Evolutionary conservation across 2,329 filamentous ascomycete genomes (phyloP).

Genomic region (Tolypocladium nubicola): DNA sequence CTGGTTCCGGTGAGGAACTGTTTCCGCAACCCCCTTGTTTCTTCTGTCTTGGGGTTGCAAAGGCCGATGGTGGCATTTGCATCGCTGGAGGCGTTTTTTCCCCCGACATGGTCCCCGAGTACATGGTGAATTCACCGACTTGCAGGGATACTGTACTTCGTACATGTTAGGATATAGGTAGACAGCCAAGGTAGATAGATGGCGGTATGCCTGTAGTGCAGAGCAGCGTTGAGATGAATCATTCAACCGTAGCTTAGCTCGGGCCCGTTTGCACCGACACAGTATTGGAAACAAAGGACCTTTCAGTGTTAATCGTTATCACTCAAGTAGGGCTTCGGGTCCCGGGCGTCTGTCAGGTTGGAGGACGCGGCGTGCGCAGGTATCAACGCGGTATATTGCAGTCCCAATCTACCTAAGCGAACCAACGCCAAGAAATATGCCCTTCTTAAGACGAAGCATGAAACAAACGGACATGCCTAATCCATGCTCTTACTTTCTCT

Average conservation of each 20-base stretch:
- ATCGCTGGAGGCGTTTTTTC: not conserved
- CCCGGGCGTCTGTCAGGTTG: not conserved
- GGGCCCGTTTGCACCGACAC: not conserved
- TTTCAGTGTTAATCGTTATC: not conserved
- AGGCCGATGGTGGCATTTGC: not conserved
- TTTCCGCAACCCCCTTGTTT: not conserved
- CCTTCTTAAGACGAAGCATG: not conserved
- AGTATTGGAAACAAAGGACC: not conserved
- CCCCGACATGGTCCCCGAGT: not conserved
- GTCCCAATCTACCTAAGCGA: constrained; percentile 1
- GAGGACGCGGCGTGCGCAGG: too few relatives aligned
- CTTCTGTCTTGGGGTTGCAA: not conserved
- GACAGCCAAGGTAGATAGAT: not conserved
- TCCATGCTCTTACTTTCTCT: constrained; percentile 19
- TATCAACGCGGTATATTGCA: not conserved
- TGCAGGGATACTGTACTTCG: not conserved
- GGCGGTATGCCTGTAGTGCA: not conserved
- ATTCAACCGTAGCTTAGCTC: not conserved
- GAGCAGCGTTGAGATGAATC: not conserved
- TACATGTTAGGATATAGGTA: not conserved
- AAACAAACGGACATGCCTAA: not conserved
- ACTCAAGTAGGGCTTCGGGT: not conserved
- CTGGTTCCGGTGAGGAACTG: not conserved
- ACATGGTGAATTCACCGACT: not conserved
- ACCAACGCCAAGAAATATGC: constrained; percentile 5